Evolutionary conservation across 192 early-diverging fungal species (phyloP), one percentile per base, ranked within the genome.

Genomic region (Linnemannia elongata): DNA sequence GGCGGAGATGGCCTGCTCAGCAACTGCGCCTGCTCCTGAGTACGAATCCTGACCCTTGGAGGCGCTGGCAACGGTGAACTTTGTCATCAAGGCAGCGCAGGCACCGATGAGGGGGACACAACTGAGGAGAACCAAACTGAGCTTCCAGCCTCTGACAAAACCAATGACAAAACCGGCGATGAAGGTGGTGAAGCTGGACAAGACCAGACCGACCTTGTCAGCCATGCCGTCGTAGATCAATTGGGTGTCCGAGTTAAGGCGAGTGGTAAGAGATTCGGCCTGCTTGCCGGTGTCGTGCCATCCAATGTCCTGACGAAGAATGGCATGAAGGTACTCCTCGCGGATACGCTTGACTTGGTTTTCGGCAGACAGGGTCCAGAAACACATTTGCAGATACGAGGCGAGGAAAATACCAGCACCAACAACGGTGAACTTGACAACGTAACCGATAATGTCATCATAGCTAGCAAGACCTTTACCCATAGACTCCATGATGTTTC

Each of bases 151-250:
- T 74, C 87, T 94, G 77, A 89, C 77, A 79, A 98, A 97, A 42
- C 96, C 96, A 77, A 96, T 89, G 33, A 95, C 87, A 69, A 96
- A 92, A 42, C 95, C 95, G 30, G 93, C 71, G 71, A 96, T 80
- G 72, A 97, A 98, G 27, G 92, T 93, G 12, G 92, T 85, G 39
- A 92, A 93, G 91, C 93, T 91, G 76, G 94, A 92, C 41, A 97
- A 68, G 38, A 95, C 89, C 74, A 96, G 88, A 77, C 95, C 92
- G 52, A 96, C 91, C 82, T 98, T 98, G 72, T 97, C 97, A 22
- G 92, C 92, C 44, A 97, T 95, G 39, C 96, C 97, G 74, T 98
- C 97, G 89, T 99, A 96, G 57, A 99, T 93, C 84, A 98, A 76
- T 47, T 95, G 93, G 45, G 97, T 97, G 70, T 98, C 97, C 42